Base-by-base conservation (phyloP, 805 yeast species). In the Debaryomyces tyrocola region DNA sequence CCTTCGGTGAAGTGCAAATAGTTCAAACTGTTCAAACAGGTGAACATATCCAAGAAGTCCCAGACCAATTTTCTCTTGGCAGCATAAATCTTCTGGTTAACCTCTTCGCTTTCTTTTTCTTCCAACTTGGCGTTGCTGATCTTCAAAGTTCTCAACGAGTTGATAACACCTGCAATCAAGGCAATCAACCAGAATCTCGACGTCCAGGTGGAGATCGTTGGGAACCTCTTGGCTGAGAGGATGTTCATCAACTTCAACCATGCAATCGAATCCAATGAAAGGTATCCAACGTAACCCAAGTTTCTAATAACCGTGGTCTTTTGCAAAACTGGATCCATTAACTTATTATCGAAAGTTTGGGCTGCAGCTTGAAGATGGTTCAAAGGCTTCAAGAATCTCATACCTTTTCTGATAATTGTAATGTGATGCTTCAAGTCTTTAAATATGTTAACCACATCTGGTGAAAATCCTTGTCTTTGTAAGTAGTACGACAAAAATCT, bases 311-410 rank as follows among this genome's bases (percentile, higher is more conserved):
- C 74, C 17, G 81, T 73, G 12, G 82, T 71, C 49, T 70, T 60
- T 61, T 83, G 80, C 55, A 78, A 65, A 20, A 81, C 67, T 9
- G 79, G 78, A 63, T 86, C 92, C 43, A 78, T 63, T 38, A 90
- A 77, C 71, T 87, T 85, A 66, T 88, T 83, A 60, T 83, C 87
- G 56, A 73, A 78, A 11, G 87, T 78, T 51, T 78, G 75, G 2
- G 86, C 74, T 4, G 91, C 87, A n/a, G 80, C 77, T 56, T 83
- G 82, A 45, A 87, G 60, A 62, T 85, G 90, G 57, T 75, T 76
- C 58, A 91, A 69, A 1, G 96, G 96, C 68, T 90, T 91, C 52
- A 90, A 79, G 59, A 85, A 82, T 59, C 97, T 80, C 73, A 91
- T 69, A 18, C 90, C 84, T 71, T 92, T 92, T 64, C 98, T 83